Percentiles rank a stretch among this genome's conserved stretches.
Evolutionary conservation across 1,284 basidiomycete genomes (phyloP).

Genomic region (Hemileia vastatrix): DNA sequence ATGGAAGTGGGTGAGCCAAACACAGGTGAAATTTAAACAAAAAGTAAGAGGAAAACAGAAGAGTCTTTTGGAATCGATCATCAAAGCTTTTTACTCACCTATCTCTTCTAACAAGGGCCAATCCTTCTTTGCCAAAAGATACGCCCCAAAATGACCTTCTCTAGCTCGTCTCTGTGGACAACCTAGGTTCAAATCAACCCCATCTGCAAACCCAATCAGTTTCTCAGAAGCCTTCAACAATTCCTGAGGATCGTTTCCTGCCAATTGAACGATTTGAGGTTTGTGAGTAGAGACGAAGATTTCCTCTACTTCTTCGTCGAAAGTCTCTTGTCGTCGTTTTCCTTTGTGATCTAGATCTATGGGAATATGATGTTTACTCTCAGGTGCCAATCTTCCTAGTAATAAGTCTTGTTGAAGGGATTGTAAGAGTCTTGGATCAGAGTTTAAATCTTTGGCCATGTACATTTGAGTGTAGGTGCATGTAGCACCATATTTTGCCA

Average conservation of each 20-base stretch:
- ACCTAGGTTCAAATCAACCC: conserved; percentile 53
- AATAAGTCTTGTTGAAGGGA: conserved; percentile 52
- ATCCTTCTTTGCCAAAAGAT: conserved; percentile 57
- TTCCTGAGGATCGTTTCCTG: conserved; percentile 56
- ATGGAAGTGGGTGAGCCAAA: neutral
- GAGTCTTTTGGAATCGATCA: neutral
- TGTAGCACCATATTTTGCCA: conserved; percentile 55
- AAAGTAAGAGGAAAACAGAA: conserved; percentile 9
- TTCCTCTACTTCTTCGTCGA: conserved; percentile 7
- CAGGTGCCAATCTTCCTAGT: neutral
- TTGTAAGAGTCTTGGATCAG: conserved; percentile 53
- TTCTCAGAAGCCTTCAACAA: conserved; percentile 55
- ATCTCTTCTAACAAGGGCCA: conserved; percentile 59
- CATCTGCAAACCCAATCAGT: conserved; percentile 55
- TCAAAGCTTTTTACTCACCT: conserved; percentile 50
- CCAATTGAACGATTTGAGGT: conserved; percentile 61
- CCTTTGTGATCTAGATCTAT: too few relatives aligned
- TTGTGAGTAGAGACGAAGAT: too few relatives aligned
- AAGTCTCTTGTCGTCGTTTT: too few relatives aligned
- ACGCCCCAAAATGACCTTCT: conserved; percentile 61
- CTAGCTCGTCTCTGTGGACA: conserved; percentile 63
- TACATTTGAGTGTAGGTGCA: conserved; percentile 64
- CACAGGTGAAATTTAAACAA: neutral
- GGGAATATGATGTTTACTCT: too few relatives aligned
- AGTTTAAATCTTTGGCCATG: too few relatives aligned